Base-by-base conservation (phyloP, 352 stramenopile species). In the Poterioochromonas sp. region DNA sequence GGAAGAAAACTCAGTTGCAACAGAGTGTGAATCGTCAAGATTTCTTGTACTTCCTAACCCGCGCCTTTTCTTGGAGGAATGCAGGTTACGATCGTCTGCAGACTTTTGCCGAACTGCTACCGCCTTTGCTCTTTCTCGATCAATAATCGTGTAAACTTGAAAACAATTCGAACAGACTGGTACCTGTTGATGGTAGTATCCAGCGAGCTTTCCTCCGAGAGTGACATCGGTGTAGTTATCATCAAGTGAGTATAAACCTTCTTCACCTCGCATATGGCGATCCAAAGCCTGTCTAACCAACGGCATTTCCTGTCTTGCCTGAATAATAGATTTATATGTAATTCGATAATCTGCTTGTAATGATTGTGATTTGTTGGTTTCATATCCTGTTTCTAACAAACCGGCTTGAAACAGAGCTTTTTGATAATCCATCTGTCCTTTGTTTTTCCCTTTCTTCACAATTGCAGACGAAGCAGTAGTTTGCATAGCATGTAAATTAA, bases 131-230 rank as follows among this genome's bases (percentile, higher is more conserved):
- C 82, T 39, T 49, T 76, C 80, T 40, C 83, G 58, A 44, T 85
- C 79, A 40, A 85, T 47, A 37, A 85, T 80, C 29, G 41, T 83
- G 53, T 85, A 85, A 20, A 85, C 73, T n/a, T 83, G 76, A 65
- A 73, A 84, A 65, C 82, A 85, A 60, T 80, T 85, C 20, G 39
- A 37, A 58, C 82, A 85, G 29, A 74, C 47, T n/a, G 70, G 37
- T 22, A 77, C 64, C 3, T 82, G 65, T 58, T 79, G 39, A 76
- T 85, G 85, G 69, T 83, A 85, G 12, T 71, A 73, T 8, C 65
- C 81, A 22, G 82, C 81, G 26, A 83, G 80, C 49, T 76, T 62
- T 39, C 78, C 70, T 0, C 63, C 79, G 22, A 85, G 34, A 29
- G 70, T 49, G 39, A 80, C n/a, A 34, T 82, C 73, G 1, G 32